phyloP scores from a whole-genome alignment of 1,139 yeast species.

The Ogataea hybrid region DNA sequence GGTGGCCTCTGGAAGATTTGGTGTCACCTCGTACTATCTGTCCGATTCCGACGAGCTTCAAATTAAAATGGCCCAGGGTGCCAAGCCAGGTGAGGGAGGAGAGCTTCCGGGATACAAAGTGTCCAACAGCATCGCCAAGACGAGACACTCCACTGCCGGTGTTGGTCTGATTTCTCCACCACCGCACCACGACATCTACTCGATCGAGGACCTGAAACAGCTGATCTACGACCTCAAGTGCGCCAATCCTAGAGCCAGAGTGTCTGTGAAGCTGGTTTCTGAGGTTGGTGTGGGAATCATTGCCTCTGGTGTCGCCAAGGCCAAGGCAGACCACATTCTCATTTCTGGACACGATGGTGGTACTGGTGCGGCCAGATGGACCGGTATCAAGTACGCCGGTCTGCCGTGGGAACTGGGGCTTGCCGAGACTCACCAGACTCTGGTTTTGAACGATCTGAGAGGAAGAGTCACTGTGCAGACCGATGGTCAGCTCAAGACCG shows the following conservation, averaged over 20 bases:
- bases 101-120: conserved; percentile 97
- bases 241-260: conserved; percentile 95
- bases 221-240: conserved; percentile 95
- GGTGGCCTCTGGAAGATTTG: conserved; percentile 97
- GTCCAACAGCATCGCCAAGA: conserved; percentile 81
- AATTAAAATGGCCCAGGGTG: conserved; percentile 99
- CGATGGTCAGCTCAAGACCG: conserved; percentile 96
- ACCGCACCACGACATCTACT: conserved; percentile 97
- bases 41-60: conserved; percentile 97
- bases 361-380: conserved; percentile 98
- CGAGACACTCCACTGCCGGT: conserved; percentile 96
- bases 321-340: conserved; percentile 94
- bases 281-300: conserved; percentile 99
- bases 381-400: conserved; percentile 96
- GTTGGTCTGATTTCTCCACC: conserved; percentile 98
- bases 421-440: conserved; percentile 97
- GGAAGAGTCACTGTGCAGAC: conserved; percentile 95
- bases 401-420: conserved; percentile 98
- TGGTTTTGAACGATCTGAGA: conserved; percentile 92
- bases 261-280: conserved; percentile 92
- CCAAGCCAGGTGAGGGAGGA: conserved; percentile 99
- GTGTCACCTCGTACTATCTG: conserved; percentile 92
- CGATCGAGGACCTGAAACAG: conserved; percentile 97
- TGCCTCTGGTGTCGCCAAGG: conserved; percentile 99
- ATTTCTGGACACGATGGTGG: conserved; percentile 99